Percentiles rank a stretch among this genome's conserved stretches.
Conservation (phyloP, 805 yeast genomes). For the Wickerhamiella parazyma region DNA sequence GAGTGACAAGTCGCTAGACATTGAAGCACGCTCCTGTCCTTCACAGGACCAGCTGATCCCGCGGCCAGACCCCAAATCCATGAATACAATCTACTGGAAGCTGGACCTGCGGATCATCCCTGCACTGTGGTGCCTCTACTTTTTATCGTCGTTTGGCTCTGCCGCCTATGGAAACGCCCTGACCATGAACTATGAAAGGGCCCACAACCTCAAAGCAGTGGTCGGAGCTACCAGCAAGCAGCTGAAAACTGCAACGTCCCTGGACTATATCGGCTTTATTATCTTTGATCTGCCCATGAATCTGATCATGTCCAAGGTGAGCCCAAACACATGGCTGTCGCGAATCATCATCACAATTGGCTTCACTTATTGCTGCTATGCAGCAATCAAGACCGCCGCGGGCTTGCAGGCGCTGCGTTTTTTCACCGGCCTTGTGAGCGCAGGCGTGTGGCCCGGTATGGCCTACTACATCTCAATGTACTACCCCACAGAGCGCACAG, state of each 20-base stretch:
- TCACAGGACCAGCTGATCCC: neutral
- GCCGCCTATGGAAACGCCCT: conserved; percentile 65
- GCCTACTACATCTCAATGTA: conserved; percentile 69
- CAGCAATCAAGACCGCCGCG: conserved; percentile 39
- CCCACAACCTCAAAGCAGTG: conserved; percentile 46
- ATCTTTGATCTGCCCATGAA: conserved; percentile 84
- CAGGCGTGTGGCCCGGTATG: conserved; percentile 88
- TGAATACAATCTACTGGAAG: conserved; percentile 34
- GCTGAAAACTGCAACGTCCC: conserved; percentile 61
- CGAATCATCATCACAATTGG: conserved; percentile 71
- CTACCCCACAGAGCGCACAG: conserved; percentile 69
- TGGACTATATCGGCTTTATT: conserved; percentile 71
- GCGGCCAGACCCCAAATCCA: conserved; percentile 5
- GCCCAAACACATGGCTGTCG: conserved; percentile 76
- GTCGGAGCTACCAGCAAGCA: conserved; percentile 42
- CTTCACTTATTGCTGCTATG: conserved; percentile 59
- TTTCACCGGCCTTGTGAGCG: conserved; percentile 62
- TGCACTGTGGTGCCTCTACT: conserved; percentile 67
- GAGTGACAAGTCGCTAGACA: neutral
- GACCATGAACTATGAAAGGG: conserved; percentile 55
- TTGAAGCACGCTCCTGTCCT: neutral
- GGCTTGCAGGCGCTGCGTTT: conserved; percentile 63
- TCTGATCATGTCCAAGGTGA: conserved; percentile 63
- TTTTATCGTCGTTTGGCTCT: conserved; percentile 64
- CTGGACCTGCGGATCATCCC: conserved; percentile 65